Evolutionary conservation across 2,329 filamentous ascomycete genomes (phyloP).

Genomic region (Fusarium penzigii): DNA sequence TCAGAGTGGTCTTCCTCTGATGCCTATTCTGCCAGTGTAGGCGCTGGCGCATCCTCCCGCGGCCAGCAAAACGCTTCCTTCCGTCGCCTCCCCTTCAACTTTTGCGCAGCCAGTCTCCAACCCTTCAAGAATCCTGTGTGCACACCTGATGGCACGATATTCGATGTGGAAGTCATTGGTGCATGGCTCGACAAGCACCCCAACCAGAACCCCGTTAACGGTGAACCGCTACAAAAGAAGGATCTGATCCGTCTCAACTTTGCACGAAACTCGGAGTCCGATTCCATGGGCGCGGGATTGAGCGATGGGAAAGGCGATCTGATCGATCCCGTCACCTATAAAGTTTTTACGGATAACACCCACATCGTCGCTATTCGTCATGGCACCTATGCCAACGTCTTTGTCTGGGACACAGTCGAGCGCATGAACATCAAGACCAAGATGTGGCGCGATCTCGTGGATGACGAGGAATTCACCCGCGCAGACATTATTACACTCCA

Average conservation of each 20-base stretch:
- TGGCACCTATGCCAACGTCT: conserved; percentile 87
- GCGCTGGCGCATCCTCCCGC: conserved; percentile 62
- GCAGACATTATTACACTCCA: conserved; percentile 96
- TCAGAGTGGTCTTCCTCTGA: conserved; percentile 95
- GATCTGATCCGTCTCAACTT: conserved; percentile 93
- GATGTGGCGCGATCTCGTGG: conserved; percentile 89
- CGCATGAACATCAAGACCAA: conserved; percentile 95
- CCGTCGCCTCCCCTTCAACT: conserved; percentile 93
- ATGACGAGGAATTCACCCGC: conserved; percentile 81
- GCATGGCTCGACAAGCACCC: conserved; percentile 90
- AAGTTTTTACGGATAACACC: conserved; percentile 96
- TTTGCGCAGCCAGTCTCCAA: conserved; percentile 92
- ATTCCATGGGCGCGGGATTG: conserved; percentile 47
- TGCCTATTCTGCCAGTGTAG: conserved; percentile 79
- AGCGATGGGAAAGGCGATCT: conserved; percentile 70
- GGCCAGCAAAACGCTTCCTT: conserved; percentile 61
- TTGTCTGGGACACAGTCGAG: conserved; percentile 94
- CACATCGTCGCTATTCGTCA: conserved; percentile 87
- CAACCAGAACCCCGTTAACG: conserved; percentile 86
- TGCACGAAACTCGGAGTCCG: conserved; percentile 78
- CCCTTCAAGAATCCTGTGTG: conserved; percentile 95
- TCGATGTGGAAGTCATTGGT: conserved; percentile 91
- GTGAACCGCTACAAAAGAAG: conserved; percentile 72
- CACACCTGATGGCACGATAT: conserved; percentile 82
- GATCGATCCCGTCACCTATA: conserved; percentile 95